phyloP scores from a whole-genome alignment of 73 alveolate species.

The Durusdinium trenchii region DNA sequence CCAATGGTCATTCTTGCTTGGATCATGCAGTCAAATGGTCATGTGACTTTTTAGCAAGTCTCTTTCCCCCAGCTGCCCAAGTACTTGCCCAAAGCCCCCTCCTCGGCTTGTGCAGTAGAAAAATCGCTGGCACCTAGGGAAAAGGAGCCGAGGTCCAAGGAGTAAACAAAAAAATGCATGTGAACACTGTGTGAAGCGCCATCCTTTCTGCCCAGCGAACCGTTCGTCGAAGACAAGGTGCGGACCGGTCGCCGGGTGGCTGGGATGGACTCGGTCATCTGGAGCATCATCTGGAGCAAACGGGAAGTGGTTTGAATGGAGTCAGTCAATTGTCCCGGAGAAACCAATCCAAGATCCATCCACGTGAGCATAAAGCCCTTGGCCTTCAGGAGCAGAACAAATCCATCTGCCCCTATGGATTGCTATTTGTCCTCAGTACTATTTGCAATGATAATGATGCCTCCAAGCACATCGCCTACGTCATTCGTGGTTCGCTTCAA shows the following conservation, averaged over 20 bases:
- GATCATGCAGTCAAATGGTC: background rate
- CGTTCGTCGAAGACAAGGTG: background rate
- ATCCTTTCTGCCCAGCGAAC: background rate
- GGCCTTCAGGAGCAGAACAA: background rate
- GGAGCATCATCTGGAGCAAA: conserved; percentile 49
- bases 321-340: too few relatives aligned
- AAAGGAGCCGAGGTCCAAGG: background rate
- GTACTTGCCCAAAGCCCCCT: background rate
- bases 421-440: too few relatives aligned
- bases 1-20: background rate
- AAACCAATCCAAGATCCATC: too few relatives aligned
- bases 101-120: conserved; percentile 62
- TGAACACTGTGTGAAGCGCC: background rate
- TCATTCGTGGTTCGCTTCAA: too few relatives aligned
- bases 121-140: conserved; percentile 37
- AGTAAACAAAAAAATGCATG: background rate
- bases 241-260: conserved; percentile 57
- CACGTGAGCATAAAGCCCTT: too few relatives aligned
- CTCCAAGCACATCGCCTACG: too few relatives aligned
- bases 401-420: too few relatives aligned
- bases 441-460: too few relatives aligned
- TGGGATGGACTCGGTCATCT: conserved; percentile 72
- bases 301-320: too few relatives aligned
- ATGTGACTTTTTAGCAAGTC: background rate
- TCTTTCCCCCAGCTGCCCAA: background rate